Base-by-base conservation (phyloP, 139 green algal species). In the Nannochloris sp. region DNA sequence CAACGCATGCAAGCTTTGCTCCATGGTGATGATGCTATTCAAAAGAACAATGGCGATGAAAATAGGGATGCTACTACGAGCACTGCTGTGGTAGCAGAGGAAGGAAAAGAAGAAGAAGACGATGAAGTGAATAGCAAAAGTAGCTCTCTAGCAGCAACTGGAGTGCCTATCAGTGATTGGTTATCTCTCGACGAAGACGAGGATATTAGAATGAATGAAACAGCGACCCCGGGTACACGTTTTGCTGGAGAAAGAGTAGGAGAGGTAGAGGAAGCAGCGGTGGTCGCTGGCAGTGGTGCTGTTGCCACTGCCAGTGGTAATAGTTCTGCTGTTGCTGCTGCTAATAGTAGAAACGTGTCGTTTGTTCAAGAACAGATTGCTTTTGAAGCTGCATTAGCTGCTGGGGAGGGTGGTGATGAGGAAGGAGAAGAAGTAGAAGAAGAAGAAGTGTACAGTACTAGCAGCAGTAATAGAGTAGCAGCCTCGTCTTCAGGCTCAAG, bases 1-100 rank as follows among this genome's bases (percentile, higher is more conserved):
- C 29, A 38, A 3, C 62, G 69, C 24, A 76, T 76, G 69, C 69
- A 76, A 47, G 24, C 25, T 36, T 35, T 76, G 62, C 69, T 76
- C 37, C 10, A 58, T 15, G 30, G 54, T 35, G 19, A 30, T 15
- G n/a, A 30, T 15, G 19, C 19, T 19, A 51, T 19, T 19, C 19
- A 35, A 25, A 51, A 62, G 13, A 13, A 9, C 19, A 25, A 29
- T 48, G 58, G 64, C 57, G 53, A 13, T n/a, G 57, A 8, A 9
- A 64, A 39, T 57, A 37, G 36, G n/a, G n/a, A n/a, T n/a, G n/a
- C n/a, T n/a, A 30, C 31, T 25, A 24, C 24, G 24, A 19, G 30
- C 3, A n/a, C n/a, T n/a, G n/a, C n/a, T n/a, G n/a, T n/a, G 35
- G 6, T 7, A 32, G 15, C 3, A 23, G 34, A 31, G 36, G 36